These are phyloP conservation scores for Inga oerstediana DNA, from an alignment of 306 rosid genomes.

Conservation along the genomic window DNA sequence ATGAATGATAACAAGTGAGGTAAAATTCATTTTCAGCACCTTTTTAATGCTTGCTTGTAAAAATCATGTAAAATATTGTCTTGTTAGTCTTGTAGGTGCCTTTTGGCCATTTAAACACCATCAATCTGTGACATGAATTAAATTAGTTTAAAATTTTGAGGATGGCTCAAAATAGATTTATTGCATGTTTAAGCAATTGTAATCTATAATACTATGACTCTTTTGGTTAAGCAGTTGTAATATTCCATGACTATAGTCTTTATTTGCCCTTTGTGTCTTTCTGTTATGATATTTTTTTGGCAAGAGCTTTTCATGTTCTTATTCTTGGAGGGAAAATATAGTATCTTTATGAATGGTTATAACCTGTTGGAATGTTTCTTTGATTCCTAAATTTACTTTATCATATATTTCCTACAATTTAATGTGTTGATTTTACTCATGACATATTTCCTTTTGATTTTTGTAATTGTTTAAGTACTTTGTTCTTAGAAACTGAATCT, in stretches of 20 bases:
- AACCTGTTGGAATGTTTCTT: not conserved
- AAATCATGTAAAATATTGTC: too few relatives aligned
- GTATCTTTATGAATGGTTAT: not conserved
- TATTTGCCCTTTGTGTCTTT: not conserved
- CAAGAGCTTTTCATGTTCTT: not conserved
- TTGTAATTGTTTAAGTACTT: constrained; percentile 15
- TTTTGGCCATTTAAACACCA: not conserved
- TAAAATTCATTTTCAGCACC: too few relatives aligned
- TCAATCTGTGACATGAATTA: not conserved
- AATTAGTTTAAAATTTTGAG: not conserved
- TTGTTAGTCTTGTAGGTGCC: too few relatives aligned
- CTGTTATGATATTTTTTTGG: not conserved
- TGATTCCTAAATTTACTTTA: not conserved
- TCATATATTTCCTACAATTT: not conserved
- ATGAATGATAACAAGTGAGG: too few relatives aligned
- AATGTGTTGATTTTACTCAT: constrained; percentile 15
- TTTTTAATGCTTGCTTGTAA: too few relatives aligned
- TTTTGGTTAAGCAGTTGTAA: not conserved
- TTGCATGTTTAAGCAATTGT: not conserved
- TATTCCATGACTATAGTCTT: not conserved
- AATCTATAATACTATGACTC: not conserved
- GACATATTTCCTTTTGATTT: constrained; percentile 23
- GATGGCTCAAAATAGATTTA: not conserved
- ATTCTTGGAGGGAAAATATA: not conserved
- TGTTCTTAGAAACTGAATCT: constrained; percentile 9